A percentile compares a stretch with the other conserved stretches of the same genome.
Evolutionary conservation across 2,329 filamentous ascomycete genomes (phyloP).

Genomic region (Fusarium mundagurra): DNA sequence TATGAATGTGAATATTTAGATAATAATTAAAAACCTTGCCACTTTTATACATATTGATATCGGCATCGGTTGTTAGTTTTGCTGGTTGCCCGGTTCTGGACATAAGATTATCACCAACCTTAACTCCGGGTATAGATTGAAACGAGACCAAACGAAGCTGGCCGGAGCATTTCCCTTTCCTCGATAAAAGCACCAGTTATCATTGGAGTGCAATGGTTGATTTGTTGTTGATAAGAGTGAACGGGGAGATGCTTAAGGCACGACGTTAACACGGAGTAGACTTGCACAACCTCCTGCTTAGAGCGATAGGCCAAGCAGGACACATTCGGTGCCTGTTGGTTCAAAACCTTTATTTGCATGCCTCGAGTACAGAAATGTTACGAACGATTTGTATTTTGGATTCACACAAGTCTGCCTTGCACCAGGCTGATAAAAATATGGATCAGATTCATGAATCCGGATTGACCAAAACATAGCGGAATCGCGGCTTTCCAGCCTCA

Average conservation of each 20-base stretch:
- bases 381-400: too few species aligned
- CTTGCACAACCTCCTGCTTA: too few species aligned
- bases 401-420: neutral
- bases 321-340: too few species aligned
- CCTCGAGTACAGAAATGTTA: rapidly evolving
- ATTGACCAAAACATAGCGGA: conserved; percentile 57
- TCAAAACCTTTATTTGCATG: rapidly evolving
- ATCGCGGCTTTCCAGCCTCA: conserved; percentile 61
- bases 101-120: neutral
- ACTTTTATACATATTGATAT: neutral
- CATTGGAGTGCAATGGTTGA: rapidly evolving
- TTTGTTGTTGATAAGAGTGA: neutral
- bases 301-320: rapidly evolving
- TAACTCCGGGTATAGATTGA: neutral
- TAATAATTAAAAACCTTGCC: rapidly evolving
- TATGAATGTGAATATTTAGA: rapidly evolving
- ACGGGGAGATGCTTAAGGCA: too few species aligned
- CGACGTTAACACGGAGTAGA: too few species aligned
- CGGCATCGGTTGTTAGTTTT: neutral
- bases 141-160: neutral
- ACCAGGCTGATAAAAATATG: rapidly evolving
- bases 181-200: too few species aligned
- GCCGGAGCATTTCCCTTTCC: too few species aligned
- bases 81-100: neutral
- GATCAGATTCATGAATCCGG: rapidly evolving